Evolutionary conservation across 2,329 filamentous ascomycete genomes (phyloP).

Genomic region (Orbilia ellipsospora): DNA sequence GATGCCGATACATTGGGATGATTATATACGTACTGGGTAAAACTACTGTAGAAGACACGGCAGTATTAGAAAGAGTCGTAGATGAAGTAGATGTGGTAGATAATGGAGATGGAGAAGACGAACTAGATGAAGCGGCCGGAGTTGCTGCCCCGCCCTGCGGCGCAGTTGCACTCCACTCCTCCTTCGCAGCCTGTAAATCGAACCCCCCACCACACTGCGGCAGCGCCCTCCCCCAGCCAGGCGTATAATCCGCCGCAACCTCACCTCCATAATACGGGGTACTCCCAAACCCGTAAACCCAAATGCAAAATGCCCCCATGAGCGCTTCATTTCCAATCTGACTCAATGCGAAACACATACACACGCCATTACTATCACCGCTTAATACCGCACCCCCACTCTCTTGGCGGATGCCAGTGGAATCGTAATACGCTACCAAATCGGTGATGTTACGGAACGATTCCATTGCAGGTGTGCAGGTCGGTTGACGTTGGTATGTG

Average conservation of each 20-base stretch:
- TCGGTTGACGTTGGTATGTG: no score
- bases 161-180: not conserved
- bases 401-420: not conserved
- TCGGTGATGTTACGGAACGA: not conserved
- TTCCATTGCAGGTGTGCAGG: no score
- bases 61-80: no score
- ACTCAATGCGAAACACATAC: not conserved
- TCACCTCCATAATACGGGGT: not conserved
- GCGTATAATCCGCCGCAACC: not conserved
- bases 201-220: not conserved
- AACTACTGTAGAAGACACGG: no score
- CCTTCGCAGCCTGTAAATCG: not conserved
- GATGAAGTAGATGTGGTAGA: no score
- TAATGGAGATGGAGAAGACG: no score
- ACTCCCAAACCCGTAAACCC: not conserved
- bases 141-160: not conserved
- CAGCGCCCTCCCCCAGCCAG: not conserved
- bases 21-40: no score
- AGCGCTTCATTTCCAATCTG: not conserved
- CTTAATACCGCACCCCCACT: not conserved
- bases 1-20: no score
- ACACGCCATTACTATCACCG: not conserved
- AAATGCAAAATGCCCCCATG: no score
- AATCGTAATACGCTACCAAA: not conserved
- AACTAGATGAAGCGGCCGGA: no score